A percentile compares a stretch with the other conserved stretches of the same genome.
Evolutionary conservation across 176 grass and related monocot species (phyloP).

Genomic region (Zizania latifolia): DNA sequence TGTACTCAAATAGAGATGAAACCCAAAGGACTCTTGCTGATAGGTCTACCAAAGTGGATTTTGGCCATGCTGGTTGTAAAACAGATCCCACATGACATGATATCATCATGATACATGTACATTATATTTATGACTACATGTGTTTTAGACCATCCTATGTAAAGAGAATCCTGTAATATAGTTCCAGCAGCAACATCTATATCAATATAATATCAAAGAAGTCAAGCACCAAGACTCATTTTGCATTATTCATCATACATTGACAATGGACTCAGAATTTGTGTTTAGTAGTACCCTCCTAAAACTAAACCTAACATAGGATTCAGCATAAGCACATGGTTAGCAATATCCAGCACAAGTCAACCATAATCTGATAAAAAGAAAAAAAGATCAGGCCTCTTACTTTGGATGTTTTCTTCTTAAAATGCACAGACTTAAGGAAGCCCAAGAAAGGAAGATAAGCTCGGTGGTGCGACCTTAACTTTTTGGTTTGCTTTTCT

Average conservation of each 20-base stretch:
- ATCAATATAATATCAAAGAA: background rate
- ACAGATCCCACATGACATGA: background rate
- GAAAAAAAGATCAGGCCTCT: constrained; percentile 26
- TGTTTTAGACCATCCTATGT: background rate
- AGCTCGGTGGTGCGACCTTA: background rate
- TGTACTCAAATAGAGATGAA: too few species aligned
- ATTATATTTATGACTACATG: background rate
- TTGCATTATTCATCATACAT: background rate
- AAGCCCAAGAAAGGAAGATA: constrained; percentile 59
- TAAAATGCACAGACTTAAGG: constrained; percentile 51
- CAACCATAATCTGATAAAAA: background rate
- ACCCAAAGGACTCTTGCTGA: background rate
- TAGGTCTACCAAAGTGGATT: background rate
- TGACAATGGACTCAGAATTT: background rate
- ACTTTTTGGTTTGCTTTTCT: constrained; percentile 54
- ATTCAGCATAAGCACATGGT: background rate
- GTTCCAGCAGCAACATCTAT: background rate
- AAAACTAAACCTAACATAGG: constrained; percentile 20
- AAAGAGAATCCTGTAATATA: background rate
- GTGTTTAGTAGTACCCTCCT: background rate
- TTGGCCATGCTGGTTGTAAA: background rate
- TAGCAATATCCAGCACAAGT: background rate
- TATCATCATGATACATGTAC: too few species aligned
- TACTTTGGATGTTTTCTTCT: constrained; percentile 47
- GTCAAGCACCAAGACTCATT: background rate